Evolutionary conservation across 2,329 filamentous ascomycete species (phyloP), one percentile per base, ranked within the genome.

Genomic region (Colletotrichum spaethianum): DNA sequence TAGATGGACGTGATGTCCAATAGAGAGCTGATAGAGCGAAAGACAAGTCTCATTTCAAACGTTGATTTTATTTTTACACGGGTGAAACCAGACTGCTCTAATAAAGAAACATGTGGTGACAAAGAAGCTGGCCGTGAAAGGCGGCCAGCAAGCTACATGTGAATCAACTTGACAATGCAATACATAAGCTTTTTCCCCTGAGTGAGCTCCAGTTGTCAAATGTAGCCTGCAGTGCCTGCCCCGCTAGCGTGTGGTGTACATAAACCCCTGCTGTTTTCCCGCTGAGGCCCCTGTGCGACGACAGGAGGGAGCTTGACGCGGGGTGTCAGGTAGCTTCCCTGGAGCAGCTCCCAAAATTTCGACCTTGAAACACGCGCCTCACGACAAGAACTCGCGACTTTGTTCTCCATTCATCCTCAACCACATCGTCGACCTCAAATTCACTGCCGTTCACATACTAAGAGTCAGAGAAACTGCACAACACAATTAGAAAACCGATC

Each of bases 1-100:
- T 61, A 70, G 70, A 71, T 31, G 67, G 71, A 62, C 65, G 33
- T 40, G 33, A 60, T 53, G 67, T 66, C 63, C 67, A 40, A 74
- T 66, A 74, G 63, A 73, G 73, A 74, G 71, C 73, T 63, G 67
- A 74, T 69, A 74, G 68, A 73, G 65, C 63, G 52, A 67, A 68
- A 74, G 71, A 74, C 73, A 72, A 67, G 55, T 74, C 71, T 66
- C 55, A 71, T 63, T 72, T 63, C 67, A 67, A 46, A 56, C 26
- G 23, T 38, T 63, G 16, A 28, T 18, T 42, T 40, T n/a, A 11
- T 36, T 16, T 5, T 4, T 31, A 14, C 26, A 42, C 1, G 18
- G n/a, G 18, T 36, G 20, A 36, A 7, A 20, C 20, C 20, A 14
- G 52, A 12, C 12, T 14, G 16, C 20, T 20, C n/a, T n/a, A n/a